Percentiles rank a stretch among this genome's conserved stretches.
Evolutionary conservation across 176 grass and related monocot genomes (phyloP).

Genomic region (Oryza officinalis): DNA sequence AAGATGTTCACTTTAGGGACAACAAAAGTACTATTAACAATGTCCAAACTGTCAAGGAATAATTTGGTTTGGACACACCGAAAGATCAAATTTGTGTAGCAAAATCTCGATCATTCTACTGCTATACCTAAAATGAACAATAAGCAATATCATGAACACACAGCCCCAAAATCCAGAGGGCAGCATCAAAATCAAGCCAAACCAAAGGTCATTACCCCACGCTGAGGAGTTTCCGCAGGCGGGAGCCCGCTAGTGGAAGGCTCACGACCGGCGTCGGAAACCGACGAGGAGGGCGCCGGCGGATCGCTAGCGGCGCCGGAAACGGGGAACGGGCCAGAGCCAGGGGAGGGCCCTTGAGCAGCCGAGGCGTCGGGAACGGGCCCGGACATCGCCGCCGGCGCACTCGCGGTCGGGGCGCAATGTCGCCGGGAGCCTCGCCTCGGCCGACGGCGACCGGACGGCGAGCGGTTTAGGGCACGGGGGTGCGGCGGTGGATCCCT

Average conservation of each 20-base stretch:
- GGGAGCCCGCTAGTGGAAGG: neutral
- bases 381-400: neutral
- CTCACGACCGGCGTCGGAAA: neutral
- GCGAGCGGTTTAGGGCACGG: slow-evolving; percentile 11
- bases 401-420: neutral
- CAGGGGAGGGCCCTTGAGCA: neutral
- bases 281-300: neutral
- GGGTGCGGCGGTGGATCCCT: neutral
- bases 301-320: neutral
- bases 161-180: too few species aligned
- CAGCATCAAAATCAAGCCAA: neutral
- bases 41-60: neutral
- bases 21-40: neutral
- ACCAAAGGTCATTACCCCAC: neutral
- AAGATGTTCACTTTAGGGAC: neutral
- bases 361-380: neutral
- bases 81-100: neutral
- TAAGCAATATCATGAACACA: neutral
- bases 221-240: neutral
- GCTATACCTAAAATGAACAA: neutral
- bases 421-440: too few species aligned
- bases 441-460: neutral
- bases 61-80: neutral
- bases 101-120: neutral
- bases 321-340: neutral